Conservation (phyloP, 2,329 filamentous ascomycete genomes). For the Fusarium tanahbumbuense region DNA sequence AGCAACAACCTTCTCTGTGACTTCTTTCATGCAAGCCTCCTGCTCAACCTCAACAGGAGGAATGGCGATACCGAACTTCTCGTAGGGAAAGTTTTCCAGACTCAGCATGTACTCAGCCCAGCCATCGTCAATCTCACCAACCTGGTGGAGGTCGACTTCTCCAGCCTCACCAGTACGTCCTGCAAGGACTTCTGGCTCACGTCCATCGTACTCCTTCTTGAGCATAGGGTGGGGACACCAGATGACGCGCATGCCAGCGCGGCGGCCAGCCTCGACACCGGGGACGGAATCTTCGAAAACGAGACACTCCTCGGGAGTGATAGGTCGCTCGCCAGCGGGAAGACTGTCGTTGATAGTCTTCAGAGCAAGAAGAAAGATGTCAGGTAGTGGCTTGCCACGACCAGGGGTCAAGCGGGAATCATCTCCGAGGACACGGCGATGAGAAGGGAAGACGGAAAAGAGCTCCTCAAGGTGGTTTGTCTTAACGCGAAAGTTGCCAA, state of each 20-base stretch:
- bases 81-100: constrained; percentile 68
- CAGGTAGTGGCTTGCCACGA: constrained; percentile 91
- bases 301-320: constrained; percentile 87
- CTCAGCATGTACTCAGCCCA: constrained; percentile 68
- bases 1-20: constrained; percentile 18
- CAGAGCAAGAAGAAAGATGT: constrained; percentile 92
- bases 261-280: constrained; percentile 88
- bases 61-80: constrained; percentile 68
- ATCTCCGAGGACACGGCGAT: constrained; percentile 86
- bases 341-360: constrained; percentile 84
- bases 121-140: constrained; percentile 69
- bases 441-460: constrained; percentile 72
- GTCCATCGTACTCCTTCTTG: constrained; percentile 77
- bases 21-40: constrained; percentile 57
- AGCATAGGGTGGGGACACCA: constrained; percentile 91
- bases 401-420: constrained; percentile 81
- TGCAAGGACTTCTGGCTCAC: constrained; percentile 84
- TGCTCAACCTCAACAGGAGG: constrained; percentile 57
- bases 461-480: constrained; percentile 70
- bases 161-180: constrained; percentile 79
- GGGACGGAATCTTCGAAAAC: constrained; percentile 97
- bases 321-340: constrained; percentile 68
- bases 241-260: constrained; percentile 93
- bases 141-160: constrained; percentile 63
- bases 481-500: constrained; percentile 80